Evolutionary conservation across 1,139 yeast genomes (phyloP).

Genomic region (Hansenula lynferdii): DNA sequence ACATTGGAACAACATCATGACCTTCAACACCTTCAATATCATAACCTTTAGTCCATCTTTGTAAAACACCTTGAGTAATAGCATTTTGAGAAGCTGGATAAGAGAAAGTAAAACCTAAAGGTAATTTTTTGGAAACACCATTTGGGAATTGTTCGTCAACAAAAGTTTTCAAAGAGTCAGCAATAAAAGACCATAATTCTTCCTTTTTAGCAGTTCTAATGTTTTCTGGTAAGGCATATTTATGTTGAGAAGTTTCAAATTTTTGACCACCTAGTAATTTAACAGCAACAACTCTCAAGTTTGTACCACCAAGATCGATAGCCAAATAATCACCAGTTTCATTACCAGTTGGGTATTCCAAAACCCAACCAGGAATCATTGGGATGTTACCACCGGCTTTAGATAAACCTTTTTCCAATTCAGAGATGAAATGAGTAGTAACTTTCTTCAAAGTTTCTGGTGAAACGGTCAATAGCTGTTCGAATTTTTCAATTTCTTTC

Average conservation of each 20-base stretch:
- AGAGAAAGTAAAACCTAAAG: constrained; percentile 93
- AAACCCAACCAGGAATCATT: constrained; percentile 96
- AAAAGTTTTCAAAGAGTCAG: constrained; percentile 66
- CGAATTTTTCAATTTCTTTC: constrained; percentile 53
- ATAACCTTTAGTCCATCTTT: constrained; percentile 98
- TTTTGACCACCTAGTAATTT: constrained; percentile 72
- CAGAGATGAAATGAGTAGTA: constrained; percentile 63
- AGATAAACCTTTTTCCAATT: constrained; percentile 76
- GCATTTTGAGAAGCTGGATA: constrained; percentile 86
- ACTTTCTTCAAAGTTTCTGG: constrained; percentile 57
- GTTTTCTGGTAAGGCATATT: constrained; percentile 66
- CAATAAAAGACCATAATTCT: constrained; percentile 84
- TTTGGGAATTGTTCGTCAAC: constrained; percentile 57
- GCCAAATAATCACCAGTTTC: constrained; percentile 90
- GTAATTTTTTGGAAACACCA: constrained; percentile 49
- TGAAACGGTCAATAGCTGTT: constrained; percentile 57
- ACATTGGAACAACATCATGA: constrained; percentile 87
- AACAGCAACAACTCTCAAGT: constrained; percentile 84
- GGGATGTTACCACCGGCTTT: constrained; percentile 82
- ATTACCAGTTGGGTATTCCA: constrained; percentile 87
- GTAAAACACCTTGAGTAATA: constrained; percentile 81
- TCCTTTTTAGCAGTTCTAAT: constrained; percentile 71
- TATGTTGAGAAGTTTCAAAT: constrained; percentile 80
- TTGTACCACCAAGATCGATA: constrained; percentile 94
- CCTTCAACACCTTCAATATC: constrained; percentile 95